Base-by-base conservation (phyloP, 768 basidiomycete genomes). In the Kwoniella shandongensis region DNA sequence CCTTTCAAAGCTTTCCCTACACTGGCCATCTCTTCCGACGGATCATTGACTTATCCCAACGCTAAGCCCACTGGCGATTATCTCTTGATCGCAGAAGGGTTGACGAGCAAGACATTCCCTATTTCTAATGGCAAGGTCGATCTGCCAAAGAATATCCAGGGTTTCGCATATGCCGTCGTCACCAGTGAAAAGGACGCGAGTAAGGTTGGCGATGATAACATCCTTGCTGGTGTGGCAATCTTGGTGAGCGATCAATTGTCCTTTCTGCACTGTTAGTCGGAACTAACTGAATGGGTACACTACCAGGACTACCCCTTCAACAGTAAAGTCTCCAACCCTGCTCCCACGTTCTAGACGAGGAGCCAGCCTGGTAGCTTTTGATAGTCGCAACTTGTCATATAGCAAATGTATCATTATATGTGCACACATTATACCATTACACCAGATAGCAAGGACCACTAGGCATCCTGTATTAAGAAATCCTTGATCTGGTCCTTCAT, bases 1-100 rank as follows among this genome's bases (percentile, higher is more conserved):
- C 81, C 82, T n/a, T 79, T 82, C 59, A 80, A 76, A 44, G 77
- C 82, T 8, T 85, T 84, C 79, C 81, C 84, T 0, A 57, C 76
- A 11, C 79, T 85, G 23, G 56, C 68, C 44, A 27, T 49, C 30
- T 20, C 15, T 11, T 17, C 26, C 29, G 47, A 32, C 35, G 57
- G 57, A 2, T 3, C 50, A 3, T 29, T 52, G 10, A 35, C 30
- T 20, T 52, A 59, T 36, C 57, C 41, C 8, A 42, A 25, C 5
- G 41, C 30, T n/a, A 47, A 38, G 20, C 39, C 35, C 18, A 13
- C 6, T 13, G 57, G 51, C 3, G 29, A 59, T 18, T 59, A 36
- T 32, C 40, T 59, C 42, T 18, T 51, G 32, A 22, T 59, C 30
- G 36, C 26, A 20, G 23, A 22, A 13, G 57, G 57, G 1, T 29